Evolutionary conservation across 2,329 filamentous ascomycete genomes (phyloP), one percentile per base, ranked within the genome.

Genomic region (Exophiala bonariae): DNA sequence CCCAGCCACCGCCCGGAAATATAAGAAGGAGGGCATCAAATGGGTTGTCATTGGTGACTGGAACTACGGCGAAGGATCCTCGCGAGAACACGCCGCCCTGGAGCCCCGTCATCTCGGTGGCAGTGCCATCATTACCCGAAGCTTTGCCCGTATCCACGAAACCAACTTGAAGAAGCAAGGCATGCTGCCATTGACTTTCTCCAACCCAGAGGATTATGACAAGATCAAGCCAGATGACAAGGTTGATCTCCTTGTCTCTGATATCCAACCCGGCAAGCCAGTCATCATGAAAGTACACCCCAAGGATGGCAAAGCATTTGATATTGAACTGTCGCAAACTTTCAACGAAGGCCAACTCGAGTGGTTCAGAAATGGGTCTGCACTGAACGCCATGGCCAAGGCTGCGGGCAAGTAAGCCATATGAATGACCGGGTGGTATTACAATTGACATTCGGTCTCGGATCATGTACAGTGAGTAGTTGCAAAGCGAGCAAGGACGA

Each of bases 141-240:
- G 83, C 58, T 99, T 99, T 69, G 93, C 93, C 66, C 93, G 93
- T 87, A 99, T 99, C 68, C 93, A 99, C 82, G 93, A 99, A 82
- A 99, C 93, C 79, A 99, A 99, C 83, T 77, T 99, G 79, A 99
- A 99, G 89, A 99, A 99, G 86, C 93, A 99, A 83, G 93, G 93
- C 76, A 96, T 99, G 92, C 87, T 99, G 76, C 93, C 93, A 65
- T 82, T 99, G 59, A 97, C 91, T 63, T 99, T 99, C 77, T 75
- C 83, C 49, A 85, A 97, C 68, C 92, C 92, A 47, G 92, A 86
- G 69, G 93, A 99, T 74, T 99, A 99, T 74, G 93, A 99, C 72
- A 95, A 89, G 82, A 91, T 99, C 72, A 83, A 86, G 69, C 87
- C 90, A 59, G 85, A 93, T 53, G 93, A 96, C 80, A 91, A 86